phyloP scores from a whole-genome alignment of 768 basidiomycete species.

The Coprinopsis cinerea region DNA sequence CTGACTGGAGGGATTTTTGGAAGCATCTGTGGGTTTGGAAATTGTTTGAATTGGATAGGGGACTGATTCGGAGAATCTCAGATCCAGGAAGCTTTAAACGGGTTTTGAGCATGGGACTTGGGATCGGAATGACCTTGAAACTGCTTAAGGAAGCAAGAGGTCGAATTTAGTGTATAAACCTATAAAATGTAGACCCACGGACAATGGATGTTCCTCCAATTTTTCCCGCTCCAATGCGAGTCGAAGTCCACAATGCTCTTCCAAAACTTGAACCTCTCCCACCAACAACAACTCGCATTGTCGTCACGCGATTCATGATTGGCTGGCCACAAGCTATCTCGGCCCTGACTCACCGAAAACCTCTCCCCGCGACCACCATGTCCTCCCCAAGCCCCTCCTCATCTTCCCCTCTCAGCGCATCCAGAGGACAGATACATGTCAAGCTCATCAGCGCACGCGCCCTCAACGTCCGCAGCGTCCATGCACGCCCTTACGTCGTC shows the following conservation, averaged over 20 bases:
- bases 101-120: constrained; percentile 47
- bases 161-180: too few relatives aligned
- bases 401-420: constrained; percentile 29
- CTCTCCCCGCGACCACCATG: constrained; percentile 31
- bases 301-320: not conserved
- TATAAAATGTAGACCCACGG: not conserved
- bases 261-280: not conserved
- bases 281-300: not conserved
- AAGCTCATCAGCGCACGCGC: constrained; percentile 90
- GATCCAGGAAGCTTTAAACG: constrained; percentile 56
- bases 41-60: not conserved
- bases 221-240: constrained; percentile 19
- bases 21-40: constrained; percentile 40
- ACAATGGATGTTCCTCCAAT: constrained; percentile 25
- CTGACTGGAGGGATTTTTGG: constrained; percentile 59
- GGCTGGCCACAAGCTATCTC: too few relatives aligned
- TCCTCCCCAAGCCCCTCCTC: constrained; percentile 20
- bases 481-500: constrained; percentile 85
- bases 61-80: constrained; percentile 19
- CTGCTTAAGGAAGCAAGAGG: constrained; percentile 34
- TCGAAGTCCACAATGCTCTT: too few relatives aligned
- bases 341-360: constrained; percentile 30
- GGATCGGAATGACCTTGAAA: constrained; percentile 51
- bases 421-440: constrained; percentile 81
- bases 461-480: constrained; percentile 63